Conservation (phyloP, 169 alveolate species). For the Cryptosporidium felis region DNA sequence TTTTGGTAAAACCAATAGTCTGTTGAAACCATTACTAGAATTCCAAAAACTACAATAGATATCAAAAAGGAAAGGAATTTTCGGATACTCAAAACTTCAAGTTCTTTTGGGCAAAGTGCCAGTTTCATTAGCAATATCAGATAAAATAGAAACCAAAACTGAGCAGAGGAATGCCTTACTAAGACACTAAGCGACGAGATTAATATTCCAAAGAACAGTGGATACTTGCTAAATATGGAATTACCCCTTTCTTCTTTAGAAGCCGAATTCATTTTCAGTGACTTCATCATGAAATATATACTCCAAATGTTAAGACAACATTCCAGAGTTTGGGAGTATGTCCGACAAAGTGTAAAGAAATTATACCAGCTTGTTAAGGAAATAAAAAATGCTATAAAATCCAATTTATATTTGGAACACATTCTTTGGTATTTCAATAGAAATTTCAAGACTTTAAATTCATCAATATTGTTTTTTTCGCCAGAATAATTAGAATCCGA, state of each 20-base stretch:
- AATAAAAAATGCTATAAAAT: slow-evolving; percentile 32
- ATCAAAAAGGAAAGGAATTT: no score
- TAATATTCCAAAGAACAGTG: slow-evolving; percentile 55
- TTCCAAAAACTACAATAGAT: neutral
- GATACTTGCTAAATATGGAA: neutral
- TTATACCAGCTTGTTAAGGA: slow-evolving; percentile 72
- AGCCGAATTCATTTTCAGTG: neutral
- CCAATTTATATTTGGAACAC: neutral
- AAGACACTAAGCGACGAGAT: slow-evolving; percentile 73
- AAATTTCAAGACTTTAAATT: no score
- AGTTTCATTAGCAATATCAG: no score
- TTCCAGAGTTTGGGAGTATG: slow-evolving; percentile 72
- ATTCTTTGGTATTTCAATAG: slow-evolving; percentile 1
- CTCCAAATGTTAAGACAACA: slow-evolving; percentile 72
- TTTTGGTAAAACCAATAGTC: slow-evolving; percentile 34
- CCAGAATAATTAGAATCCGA: no score
- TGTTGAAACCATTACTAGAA: neutral
- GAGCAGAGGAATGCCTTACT: slow-evolving; percentile 70
- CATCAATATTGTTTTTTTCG: no score
- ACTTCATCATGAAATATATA: slow-evolving; percentile 66
- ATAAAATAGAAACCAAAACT: slow-evolving; percentile 73
- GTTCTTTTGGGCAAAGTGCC: no score
- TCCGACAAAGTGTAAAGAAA: slow-evolving; percentile 72
- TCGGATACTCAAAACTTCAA: no score
- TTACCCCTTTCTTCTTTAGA: neutral